A percentile compares a stretch with the other conserved stretches of the same genome.
phyloP scores from a whole-genome alignment of 1,284 basidiomycete genomes.

The Cryptococcus sp. region DNA sequence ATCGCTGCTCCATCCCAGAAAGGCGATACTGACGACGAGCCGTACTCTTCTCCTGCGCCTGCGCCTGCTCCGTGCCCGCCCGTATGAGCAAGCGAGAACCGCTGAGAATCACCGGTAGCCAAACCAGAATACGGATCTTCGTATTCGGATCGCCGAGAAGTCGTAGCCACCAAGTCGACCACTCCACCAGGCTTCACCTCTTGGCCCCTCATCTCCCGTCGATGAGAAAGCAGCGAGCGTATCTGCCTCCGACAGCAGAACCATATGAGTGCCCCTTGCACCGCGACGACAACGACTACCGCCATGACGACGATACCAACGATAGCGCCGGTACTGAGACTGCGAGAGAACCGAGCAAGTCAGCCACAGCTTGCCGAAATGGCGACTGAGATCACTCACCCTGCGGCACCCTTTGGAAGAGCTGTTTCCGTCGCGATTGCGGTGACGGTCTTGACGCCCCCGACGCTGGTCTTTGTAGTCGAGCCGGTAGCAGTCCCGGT shows the following conservation, averaged over 20 bases:
- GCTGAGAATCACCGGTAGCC: background rate
- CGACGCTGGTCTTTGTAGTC: constrained; percentile 9
- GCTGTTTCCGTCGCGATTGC: constrained; percentile 32
- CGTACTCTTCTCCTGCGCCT: constrained; percentile 17
- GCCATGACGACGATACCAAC: constrained; percentile 45
- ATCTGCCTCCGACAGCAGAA: constrained; percentile 47
- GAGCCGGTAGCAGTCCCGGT: constrained; percentile 18
- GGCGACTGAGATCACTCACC: constrained; percentile 16
- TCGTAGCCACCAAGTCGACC: constrained; percentile 33
- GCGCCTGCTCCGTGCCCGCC: constrained; percentile 1
- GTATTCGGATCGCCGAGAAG: constrained; percentile 7
- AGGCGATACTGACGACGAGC: constrained; percentile 35
- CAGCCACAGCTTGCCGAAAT: background rate
- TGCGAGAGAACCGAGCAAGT: constrained; percentile 8
- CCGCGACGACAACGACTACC: constrained; percentile 31
- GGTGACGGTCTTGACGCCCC: constrained; percentile 41
- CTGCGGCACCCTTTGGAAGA: constrained; percentile 22
- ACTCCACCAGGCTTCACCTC: constrained; percentile 31
- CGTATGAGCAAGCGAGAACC: constrained; percentile 2
- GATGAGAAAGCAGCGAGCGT: constrained; percentile 31
- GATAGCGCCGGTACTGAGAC: constrained; percentile 38
- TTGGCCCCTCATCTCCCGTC: constrained; percentile 28
- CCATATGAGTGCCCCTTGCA: constrained; percentile 40
- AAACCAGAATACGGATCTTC: constrained; percentile 5
- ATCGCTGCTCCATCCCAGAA: constrained; percentile 29